phyloP scores from a whole-genome alignment of 2,329 filamentous ascomycete genomes.

The Ophiostoma populinum region DNA sequence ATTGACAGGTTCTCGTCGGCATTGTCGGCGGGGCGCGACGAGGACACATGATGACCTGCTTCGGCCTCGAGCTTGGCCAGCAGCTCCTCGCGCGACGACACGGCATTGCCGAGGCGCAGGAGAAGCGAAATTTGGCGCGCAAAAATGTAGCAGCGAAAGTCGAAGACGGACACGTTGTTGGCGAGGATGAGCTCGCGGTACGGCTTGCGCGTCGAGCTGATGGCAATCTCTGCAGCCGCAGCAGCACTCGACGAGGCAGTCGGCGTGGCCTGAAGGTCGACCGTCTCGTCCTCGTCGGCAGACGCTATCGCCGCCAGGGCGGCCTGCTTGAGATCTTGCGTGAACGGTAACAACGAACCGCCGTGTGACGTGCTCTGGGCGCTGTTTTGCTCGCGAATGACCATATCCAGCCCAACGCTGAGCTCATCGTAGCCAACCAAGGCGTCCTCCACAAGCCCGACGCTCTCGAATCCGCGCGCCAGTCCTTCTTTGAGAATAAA shows the following conservation, averaged over 20 bases:
- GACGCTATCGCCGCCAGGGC: slow-evolving; percentile 32
- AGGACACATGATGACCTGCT: slow-evolving; percentile 18
- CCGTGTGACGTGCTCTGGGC: slow-evolving; percentile 45
- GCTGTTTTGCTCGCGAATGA: slow-evolving; percentile 51
- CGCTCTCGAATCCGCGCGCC: slow-evolving; percentile 85
- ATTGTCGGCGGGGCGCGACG: slow-evolving; percentile 35
- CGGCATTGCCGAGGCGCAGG: slow-evolving; percentile 63
- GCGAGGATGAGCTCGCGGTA: slow-evolving; percentile 85
- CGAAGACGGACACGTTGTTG: slow-evolving; percentile 90
- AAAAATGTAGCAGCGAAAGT: slow-evolving; percentile 90
- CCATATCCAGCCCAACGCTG: slow-evolving; percentile 66
- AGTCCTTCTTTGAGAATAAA: slow-evolving; percentile 95
- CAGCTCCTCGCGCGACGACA: slow-evolving; percentile 43
- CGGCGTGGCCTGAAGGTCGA: slow-evolving; percentile 31
- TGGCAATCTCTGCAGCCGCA: slow-evolving; percentile 28
- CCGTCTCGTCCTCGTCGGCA: slow-evolving; percentile 24
- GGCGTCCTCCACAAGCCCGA: slow-evolving; percentile 89
- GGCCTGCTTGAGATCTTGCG: slow-evolving; percentile 51
- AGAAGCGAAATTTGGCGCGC: slow-evolving; percentile 71
- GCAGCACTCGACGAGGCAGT: too few species aligned
- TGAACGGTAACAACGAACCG: slow-evolving; percentile 53
- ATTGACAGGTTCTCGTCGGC: slow-evolving; percentile 59
- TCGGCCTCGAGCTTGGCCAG: slow-evolving; percentile 37
- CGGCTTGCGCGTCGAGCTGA: slow-evolving; percentile 51
- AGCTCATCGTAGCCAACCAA: slow-evolving; percentile 91